These are phyloP conservation scores for Lepidium africanum DNA, from an alignment of 345 rosid species.

Conservation along the genomic window DNA sequence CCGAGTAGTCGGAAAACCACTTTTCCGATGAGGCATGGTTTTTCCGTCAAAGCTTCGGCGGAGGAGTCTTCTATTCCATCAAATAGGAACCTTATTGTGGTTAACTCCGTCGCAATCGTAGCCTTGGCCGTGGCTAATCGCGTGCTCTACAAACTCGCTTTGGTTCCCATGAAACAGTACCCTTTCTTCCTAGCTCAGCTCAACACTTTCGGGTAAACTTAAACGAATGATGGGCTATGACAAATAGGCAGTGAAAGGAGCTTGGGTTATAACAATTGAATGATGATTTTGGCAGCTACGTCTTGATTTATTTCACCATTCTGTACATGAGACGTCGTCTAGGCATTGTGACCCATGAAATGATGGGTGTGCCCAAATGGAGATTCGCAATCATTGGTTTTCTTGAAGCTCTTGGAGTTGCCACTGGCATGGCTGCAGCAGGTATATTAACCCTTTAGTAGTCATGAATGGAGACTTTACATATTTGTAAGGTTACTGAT, in stretches of 20 bases:
- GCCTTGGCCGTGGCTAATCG: conserved; percentile 68
- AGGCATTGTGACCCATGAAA: conserved; percentile 67
- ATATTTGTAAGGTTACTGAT: conserved; percentile 3
- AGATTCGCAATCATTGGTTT: conserved; percentile 62
- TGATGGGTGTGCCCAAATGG: conserved; percentile 64
- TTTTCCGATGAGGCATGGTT: conserved; percentile 3
- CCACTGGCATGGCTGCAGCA: conserved; percentile 83
- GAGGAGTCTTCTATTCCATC: background rate
- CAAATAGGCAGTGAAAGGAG: background rate
- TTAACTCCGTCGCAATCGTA: conserved; percentile 41
- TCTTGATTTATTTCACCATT: conserved; percentile 59
- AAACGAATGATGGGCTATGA: background rate
- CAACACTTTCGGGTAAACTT: conserved; percentile 66
- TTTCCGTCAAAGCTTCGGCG: conserved; percentile 31
- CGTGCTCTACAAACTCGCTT: conserved; percentile 90
- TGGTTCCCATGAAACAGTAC: conserved; percentile 79
- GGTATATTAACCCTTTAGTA: conserved; percentile 30
- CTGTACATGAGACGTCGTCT: conserved; percentile 45
- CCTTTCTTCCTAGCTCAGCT: conserved; percentile 88
- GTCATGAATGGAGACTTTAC: background rate
- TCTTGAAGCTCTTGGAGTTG: conserved; percentile 74
- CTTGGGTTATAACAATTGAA: background rate
- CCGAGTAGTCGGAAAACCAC: background rate
- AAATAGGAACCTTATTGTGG: conserved; percentile 26
- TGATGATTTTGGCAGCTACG: conserved; percentile 40